Percentiles rank a stretch among this genome's conserved stretches.
Evolutionary conservation across 2,329 filamentous ascomycete genomes (phyloP).

Genomic region (Fusarium nurragi): DNA sequence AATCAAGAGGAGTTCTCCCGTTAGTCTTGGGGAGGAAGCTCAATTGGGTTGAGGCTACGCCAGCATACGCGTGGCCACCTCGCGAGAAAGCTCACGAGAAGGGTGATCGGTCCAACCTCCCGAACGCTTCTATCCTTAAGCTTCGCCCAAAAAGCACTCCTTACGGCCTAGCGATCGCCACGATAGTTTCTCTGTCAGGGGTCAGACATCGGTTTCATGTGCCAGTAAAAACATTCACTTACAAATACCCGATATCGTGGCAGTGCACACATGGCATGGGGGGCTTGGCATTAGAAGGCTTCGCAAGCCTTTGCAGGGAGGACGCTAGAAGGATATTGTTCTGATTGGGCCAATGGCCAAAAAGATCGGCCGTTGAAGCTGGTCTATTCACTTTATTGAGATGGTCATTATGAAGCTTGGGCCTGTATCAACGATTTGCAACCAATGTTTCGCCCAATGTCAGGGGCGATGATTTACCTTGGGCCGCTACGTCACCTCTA

Average conservation of each 20-base stretch:
- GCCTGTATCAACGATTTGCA: not conserved
- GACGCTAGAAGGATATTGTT: not conserved
- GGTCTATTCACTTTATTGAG: slow-evolving; percentile 1
- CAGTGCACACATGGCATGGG: slow-evolving; percentile 25
- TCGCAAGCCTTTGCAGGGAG: slow-evolving; percentile 28
- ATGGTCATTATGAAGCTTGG: slow-evolving; percentile 14
- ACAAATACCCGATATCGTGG: slow-evolving; percentile 18
- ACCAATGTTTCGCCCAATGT: slow-evolving; percentile 3
- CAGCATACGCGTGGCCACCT: slow-evolving; percentile 39
- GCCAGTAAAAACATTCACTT: slow-evolving; percentile 4
- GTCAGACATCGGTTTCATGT: slow-evolving; percentile 19
- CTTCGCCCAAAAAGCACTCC: slow-evolving; percentile 24
- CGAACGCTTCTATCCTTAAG: slow-evolving; percentile 21
- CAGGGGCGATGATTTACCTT: not conserved
- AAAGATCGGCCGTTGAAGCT: slow-evolving; percentile 5
- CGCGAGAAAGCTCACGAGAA: slow-evolving; percentile 7
- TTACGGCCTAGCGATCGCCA: slow-evolving; percentile 37
- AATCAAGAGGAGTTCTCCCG: slow-evolving; percentile 11
- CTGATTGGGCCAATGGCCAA: not conserved
- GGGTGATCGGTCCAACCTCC: slow-evolving; percentile 21
- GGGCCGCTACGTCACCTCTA: slow-evolving; percentile 23
- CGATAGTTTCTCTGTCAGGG: slow-evolving; percentile 25
- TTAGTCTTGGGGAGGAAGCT: slow-evolving; percentile 1
- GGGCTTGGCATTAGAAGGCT: slow-evolving; percentile 28
- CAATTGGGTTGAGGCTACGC: slow-evolving; percentile 25